These are phyloP conservation scores for Xylariaceae sp. DNA, from an alignment of 2,329 filamentous ascomycete species.

Conservation along the genomic window DNA sequence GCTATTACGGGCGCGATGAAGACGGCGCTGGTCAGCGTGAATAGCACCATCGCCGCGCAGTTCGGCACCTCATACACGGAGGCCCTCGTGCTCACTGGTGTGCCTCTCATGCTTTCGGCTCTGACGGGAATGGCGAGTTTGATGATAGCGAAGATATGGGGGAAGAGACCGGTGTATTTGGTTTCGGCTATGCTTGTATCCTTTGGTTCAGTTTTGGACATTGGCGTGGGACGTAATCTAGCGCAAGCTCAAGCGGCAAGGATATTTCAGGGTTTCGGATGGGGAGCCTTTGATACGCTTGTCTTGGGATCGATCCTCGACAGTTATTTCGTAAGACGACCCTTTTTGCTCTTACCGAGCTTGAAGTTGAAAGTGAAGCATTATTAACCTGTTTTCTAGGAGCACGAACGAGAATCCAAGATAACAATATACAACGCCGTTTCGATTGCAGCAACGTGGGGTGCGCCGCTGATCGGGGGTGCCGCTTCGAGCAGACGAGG, in stretches of 20 bases:
- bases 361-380: too few relatives aligned
- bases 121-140: slow-evolving; percentile 41
- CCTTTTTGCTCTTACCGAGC: background rate
- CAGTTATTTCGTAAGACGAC: slow-evolving; percentile 47
- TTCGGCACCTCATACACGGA: slow-evolving; percentile 45
- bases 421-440: slow-evolving; percentile 44
- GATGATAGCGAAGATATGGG: slow-evolving; percentile 43
- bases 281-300: slow-evolving; percentile 55
- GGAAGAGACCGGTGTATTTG: slow-evolving; percentile 53
- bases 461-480: slow-evolving; percentile 51
- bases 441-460: slow-evolving; percentile 47
- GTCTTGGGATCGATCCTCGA: slow-evolving; percentile 52
- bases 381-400: slow-evolving; percentile 35
- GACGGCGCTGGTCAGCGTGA: slow-evolving; percentile 49
- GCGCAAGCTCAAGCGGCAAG: slow-evolving; percentile 48
- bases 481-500: slow-evolving; percentile 38
- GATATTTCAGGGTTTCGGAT: slow-evolving; percentile 54
- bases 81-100: slow-evolving; percentile 48
- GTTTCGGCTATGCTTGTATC: slow-evolving; percentile 43
- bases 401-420: slow-evolving; percentile 48
- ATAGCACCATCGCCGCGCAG: slow-evolving; percentile 39
- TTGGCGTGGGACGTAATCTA: slow-evolving; percentile 38
- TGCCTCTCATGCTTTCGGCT: slow-evolving; percentile 49
- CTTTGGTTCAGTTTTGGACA: slow-evolving; percentile 49
- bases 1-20: slow-evolving; percentile 50